phyloP scores from a whole-genome alignment of 257 asterid species.

The Handroanthus guayacan region DNA sequence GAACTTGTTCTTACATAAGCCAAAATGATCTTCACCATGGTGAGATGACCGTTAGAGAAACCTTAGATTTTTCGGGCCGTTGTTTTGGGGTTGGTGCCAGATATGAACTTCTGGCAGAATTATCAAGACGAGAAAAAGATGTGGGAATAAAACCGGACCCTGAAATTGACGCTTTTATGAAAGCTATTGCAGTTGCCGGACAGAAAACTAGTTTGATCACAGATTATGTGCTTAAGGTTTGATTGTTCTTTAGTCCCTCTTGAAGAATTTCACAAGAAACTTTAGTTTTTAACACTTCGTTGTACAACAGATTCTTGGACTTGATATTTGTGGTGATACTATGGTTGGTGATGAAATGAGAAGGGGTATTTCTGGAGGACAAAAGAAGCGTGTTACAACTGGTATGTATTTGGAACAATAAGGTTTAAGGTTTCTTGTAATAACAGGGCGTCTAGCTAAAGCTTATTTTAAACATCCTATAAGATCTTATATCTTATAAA shows the following conservation, averaged over 20 bases:
- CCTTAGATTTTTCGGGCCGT: constrained; percentile 58
- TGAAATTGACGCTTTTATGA: constrained; percentile 71
- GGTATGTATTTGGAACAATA: constrained; percentile 39
- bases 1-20: constrained; percentile 66
- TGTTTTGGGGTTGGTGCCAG: constrained; percentile 65
- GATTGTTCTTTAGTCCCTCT: constrained; percentile 33
- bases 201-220: constrained; percentile 66
- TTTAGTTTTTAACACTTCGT: constrained; percentile 2
- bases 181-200: constrained; percentile 67
- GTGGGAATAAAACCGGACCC: constrained; percentile 66
- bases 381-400: constrained; percentile 72
- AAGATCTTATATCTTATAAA: too few species aligned
- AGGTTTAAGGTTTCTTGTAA: background rate
- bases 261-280: background rate
- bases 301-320: constrained; percentile 55
- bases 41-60: constrained; percentile 69
- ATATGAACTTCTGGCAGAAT: constrained; percentile 57
- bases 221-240: constrained; percentile 67
- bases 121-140: constrained; percentile 62
- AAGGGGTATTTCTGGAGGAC: constrained; percentile 78
- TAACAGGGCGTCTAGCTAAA: too few species aligned
- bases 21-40: constrained; percentile 73
- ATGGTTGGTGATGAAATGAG: constrained; percentile 81
- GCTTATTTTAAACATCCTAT: too few species aligned
- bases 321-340: constrained; percentile 74